These are phyloP conservation scores for Panus rudis DNA, from an alignment of 768 basidiomycete genomes.

Conservation along the genomic window DNA sequence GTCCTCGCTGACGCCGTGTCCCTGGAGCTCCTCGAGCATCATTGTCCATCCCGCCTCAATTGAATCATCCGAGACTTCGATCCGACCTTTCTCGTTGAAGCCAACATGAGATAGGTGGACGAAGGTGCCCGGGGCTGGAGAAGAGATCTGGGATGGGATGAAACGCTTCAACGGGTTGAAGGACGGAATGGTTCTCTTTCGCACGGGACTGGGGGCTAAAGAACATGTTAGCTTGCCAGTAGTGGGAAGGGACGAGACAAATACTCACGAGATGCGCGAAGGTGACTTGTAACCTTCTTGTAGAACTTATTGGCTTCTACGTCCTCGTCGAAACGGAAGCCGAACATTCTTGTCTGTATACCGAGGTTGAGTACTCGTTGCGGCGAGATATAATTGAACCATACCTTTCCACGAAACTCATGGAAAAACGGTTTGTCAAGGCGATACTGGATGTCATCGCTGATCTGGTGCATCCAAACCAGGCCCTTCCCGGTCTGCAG, in stretches of 20 bases:
- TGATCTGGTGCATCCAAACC: slow-evolving; percentile 64
- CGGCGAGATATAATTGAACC: slow-evolving; percentile 19
- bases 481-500: slow-evolving; percentile 44
- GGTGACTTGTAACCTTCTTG: slow-evolving; percentile 51
- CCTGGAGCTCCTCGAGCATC: slow-evolving; percentile 30
- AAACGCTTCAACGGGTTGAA: slow-evolving; percentile 13
- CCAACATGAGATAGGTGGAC: slow-evolving; percentile 64
- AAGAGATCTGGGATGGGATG: slow-evolving; percentile 44
- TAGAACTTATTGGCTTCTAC: slow-evolving; percentile 50
- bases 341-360: slow-evolving; percentile 38
- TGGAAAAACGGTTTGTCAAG: slow-evolving; percentile 92
- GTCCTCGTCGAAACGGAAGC: slow-evolving; percentile 54
- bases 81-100: slow-evolving; percentile 39
- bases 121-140: slow-evolving; percentile 54
- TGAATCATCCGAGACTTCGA: slow-evolving; percentile 48
- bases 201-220: background rate
- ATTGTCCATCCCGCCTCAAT: slow-evolving; percentile 49
- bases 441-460: slow-evolving; percentile 58
- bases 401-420: slow-evolving; percentile 76
- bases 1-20: slow-evolving; percentile 28
- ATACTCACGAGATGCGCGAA: too few relatives aligned
- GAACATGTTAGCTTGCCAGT: slow-evolving; percentile 20
- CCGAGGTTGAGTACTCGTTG: slow-evolving; percentile 14
- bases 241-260: too few relatives aligned
- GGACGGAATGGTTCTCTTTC: background rate